Evolutionary conservation across 1,284 basidiomycete species (phyloP).

Genomic region (Tausonia pullulans): DNA sequence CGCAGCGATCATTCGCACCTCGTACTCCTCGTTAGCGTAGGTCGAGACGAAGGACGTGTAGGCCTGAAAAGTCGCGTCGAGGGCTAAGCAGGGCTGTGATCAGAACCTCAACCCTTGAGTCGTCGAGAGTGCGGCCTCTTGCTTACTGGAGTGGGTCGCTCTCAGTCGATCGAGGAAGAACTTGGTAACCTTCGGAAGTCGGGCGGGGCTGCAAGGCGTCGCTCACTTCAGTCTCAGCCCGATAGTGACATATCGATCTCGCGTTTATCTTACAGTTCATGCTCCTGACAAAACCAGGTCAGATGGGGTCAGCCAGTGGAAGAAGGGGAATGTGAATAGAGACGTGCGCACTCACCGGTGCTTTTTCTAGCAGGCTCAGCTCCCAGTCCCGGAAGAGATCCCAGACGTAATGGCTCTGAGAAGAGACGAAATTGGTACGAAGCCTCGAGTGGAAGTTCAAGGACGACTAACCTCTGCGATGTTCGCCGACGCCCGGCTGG

Average conservation of each 20-base stretch:
- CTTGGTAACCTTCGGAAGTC: slow-evolving; percentile 5
- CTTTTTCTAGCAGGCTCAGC: slow-evolving; percentile 2
- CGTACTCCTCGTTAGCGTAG: slow-evolving; percentile 61
- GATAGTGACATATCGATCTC: no score
- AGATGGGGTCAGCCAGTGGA: no score
- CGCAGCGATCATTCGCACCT: slow-evolving; percentile 57
- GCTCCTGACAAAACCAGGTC: no score
- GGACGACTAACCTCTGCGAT: slow-evolving; percentile 2
- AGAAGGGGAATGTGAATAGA: background rate
- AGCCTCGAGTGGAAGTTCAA: no score
- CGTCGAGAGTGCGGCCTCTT: no score
- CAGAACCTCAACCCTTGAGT: no score
- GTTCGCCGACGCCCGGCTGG: background rate
- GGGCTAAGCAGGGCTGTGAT: slow-evolving; percentile 23
- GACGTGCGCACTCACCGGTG: background rate
- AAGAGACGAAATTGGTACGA: background rate
- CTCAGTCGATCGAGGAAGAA: slow-evolving; percentile 13
- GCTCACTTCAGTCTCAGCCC: no score
- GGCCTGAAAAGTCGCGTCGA: slow-evolving; percentile 64
- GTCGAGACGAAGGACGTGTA: slow-evolving; percentile 80
- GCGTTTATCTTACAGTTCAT: no score
- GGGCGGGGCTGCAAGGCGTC: background rate
- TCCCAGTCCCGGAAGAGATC: slow-evolving; percentile 11
- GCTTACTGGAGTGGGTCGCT: slow-evolving; percentile 8
- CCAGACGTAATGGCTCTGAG: slow-evolving; percentile 16